phyloP scores from a whole-genome alignment of 495 filamentous ascomycete species.

The Tuber umbilicatum region DNA sequence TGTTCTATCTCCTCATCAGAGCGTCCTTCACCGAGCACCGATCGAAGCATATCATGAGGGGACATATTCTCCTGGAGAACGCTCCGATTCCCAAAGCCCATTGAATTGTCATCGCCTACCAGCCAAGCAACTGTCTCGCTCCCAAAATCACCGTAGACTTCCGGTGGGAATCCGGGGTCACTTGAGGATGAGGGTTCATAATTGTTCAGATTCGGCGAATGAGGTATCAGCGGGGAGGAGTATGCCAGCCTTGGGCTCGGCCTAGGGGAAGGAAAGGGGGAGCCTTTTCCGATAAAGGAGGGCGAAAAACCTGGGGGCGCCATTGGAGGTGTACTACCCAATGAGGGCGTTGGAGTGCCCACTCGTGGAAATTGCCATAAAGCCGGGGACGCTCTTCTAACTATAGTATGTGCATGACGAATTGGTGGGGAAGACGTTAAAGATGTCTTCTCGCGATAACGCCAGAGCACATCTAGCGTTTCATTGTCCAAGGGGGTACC shows the following conservation, averaged over 20 bases:
- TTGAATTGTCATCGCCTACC: conserved; percentile 76
- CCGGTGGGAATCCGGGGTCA: conserved; percentile 60
- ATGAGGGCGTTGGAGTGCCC: conserved; percentile 68
- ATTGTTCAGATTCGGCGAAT: conserved; percentile 86
- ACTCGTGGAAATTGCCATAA: conserved; percentile 80
- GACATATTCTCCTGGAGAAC: conserved; percentile 77
- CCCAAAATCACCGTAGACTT: conserved; percentile 85
- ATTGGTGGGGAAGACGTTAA: conserved; percentile 72
- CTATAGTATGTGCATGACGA: conserved; percentile 72
- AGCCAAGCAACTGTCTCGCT: conserved; percentile 95
- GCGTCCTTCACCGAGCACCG: conserved; percentile 80
- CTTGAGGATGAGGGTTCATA: conserved; percentile 67
- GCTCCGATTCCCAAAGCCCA: conserved; percentile 62
- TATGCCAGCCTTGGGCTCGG: conserved; percentile 89
- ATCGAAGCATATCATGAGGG: conserved; percentile 94
- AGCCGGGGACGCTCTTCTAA: conserved; percentile 83
- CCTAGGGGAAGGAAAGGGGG: conserved; percentile 89
- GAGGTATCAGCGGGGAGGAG: conserved; percentile 83
- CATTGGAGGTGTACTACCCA: conserved; percentile 69
- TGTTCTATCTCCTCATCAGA: conserved; percentile 90
- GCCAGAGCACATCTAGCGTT: conserved; percentile 86
- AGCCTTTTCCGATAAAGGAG: conserved; percentile 61
- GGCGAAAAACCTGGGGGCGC: conserved; percentile 76
- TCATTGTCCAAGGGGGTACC: conserved; percentile 82
- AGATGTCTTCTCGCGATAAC: conserved; percentile 70